Conservation (phyloP, 228 moss, liverwort and hornwort genomes). For the Sphagnum fallax region DNA sequence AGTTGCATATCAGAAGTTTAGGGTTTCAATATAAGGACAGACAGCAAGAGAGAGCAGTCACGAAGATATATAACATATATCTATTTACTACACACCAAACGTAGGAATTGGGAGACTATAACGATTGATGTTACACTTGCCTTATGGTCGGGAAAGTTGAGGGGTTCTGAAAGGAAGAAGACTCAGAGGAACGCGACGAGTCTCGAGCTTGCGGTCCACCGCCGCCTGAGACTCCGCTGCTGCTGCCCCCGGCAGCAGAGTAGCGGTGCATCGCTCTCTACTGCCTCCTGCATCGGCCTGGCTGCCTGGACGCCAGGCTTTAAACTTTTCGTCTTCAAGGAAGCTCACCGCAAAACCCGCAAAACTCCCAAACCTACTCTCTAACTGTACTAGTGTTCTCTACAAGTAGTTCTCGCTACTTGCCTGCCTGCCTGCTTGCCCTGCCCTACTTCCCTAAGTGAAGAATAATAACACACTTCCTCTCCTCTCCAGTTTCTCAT, state of each 20-base stretch:
- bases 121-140: conserved; percentile 19
- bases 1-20: neutral
- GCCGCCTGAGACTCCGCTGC: conserved; percentile 68
- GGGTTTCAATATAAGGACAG: neutral
- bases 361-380: no score
- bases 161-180: conserved; percentile 55
- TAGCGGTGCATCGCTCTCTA: conserved; percentile 87
- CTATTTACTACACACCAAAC: neutral
- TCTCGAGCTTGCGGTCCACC: conserved; percentile 38
- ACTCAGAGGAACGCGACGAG: conserved; percentile 43
- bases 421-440: no score
- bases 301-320: conserved; percentile 25
- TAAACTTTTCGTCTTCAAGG: neutral
- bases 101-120: no score
- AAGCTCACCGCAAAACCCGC: no score
- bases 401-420: no score
- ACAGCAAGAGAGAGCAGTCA: neutral
- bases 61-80: no score
- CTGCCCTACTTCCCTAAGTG: no score
- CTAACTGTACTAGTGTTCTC: no score
- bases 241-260: conserved; percentile 90
- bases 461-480: no score
- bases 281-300: conserved; percentile 36
- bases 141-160: conserved; percentile 50
- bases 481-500: no score